Conservation (phyloP, 345 rosid species). For the Conringia planisiliqua region DNA sequence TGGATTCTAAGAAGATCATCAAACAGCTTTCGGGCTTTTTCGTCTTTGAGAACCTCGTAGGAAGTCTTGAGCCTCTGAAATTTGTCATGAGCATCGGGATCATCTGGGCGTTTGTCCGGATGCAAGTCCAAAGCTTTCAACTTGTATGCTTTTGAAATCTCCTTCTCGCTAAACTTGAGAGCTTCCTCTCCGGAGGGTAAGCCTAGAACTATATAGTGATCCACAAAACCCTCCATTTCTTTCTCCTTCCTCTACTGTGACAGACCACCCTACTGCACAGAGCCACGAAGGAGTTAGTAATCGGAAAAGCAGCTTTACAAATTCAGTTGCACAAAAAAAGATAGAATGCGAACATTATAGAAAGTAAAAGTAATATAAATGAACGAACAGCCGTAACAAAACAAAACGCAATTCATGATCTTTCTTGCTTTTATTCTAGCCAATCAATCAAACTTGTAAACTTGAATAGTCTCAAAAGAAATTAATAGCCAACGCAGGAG, state of each 20-base stretch:
- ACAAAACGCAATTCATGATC: neutral
- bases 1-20: slow-evolving; percentile 79
- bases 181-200: slow-evolving; percentile 88
- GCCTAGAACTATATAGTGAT: slow-evolving; percentile 81
- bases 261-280: neutral
- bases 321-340: neutral
- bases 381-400: neutral
- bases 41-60: slow-evolving; percentile 72
- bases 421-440: neutral
- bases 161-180: slow-evolving; percentile 59
- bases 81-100: slow-evolving; percentile 71
- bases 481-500: neutral
- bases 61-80: slow-evolving; percentile 77
- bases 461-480: neutral
- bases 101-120: slow-evolving; percentile 84
- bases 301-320: neutral
- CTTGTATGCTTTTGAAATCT: slow-evolving; percentile 76
- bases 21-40: slow-evolving; percentile 73
- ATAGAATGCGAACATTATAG: neutral
- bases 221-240: slow-evolving; percentile 51
- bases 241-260: neutral
- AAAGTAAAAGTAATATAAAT: neutral
- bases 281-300: neutral
- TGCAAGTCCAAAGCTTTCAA: slow-evolving; percentile 75
- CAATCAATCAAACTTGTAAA: too few relatives aligned